These are phyloP conservation scores for Bruguiera parviflora DNA, from an alignment of 345 rosid species.

Conservation along the genomic window DNA sequence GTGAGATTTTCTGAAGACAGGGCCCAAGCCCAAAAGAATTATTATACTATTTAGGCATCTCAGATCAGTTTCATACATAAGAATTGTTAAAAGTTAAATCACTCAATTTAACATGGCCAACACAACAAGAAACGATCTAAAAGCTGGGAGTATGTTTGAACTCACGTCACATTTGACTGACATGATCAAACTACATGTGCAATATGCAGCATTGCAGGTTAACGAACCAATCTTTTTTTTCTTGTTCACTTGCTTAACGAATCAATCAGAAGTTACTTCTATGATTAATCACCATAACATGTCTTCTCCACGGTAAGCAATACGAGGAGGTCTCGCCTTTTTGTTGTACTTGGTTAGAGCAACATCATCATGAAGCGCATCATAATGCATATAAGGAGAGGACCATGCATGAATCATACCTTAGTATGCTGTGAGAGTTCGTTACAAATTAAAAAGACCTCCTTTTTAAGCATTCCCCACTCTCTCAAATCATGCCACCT, in stretches of 20 bases:
- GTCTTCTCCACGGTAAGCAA: constrained; percentile 29
- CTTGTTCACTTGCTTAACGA: background rate
- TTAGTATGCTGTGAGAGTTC: background rate
- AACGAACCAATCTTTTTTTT: no score
- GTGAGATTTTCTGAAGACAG: no score
- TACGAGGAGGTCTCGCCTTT: constrained; percentile 5
- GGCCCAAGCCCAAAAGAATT: no score
- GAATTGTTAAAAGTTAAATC: no score
- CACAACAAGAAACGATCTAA: background rate
- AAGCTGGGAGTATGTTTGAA: background rate
- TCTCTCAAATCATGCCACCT: constrained; percentile 16
- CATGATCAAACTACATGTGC: constrained; percentile 26
- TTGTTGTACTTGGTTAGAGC: constrained; percentile 29
- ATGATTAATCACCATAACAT: constrained; percentile 20
- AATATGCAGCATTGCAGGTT: constrained; percentile 16
- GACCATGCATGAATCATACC: constrained; percentile 25
- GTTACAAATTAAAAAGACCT: no score
- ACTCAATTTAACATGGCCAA: no score
- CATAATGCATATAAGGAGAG: constrained; percentile 4
- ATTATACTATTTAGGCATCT: no score
- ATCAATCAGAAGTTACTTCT: constrained; percentile 10
- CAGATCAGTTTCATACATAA: no score
- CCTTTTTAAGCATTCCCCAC: background rate
- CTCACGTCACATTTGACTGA: background rate
- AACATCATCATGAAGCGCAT: constrained; percentile 35